A percentile compares a stretch with the other conserved stretches of the same genome.
phyloP scores from a whole-genome alignment of 2,329 filamentous ascomycete species.

The Trichoderma atroviride region DNA sequence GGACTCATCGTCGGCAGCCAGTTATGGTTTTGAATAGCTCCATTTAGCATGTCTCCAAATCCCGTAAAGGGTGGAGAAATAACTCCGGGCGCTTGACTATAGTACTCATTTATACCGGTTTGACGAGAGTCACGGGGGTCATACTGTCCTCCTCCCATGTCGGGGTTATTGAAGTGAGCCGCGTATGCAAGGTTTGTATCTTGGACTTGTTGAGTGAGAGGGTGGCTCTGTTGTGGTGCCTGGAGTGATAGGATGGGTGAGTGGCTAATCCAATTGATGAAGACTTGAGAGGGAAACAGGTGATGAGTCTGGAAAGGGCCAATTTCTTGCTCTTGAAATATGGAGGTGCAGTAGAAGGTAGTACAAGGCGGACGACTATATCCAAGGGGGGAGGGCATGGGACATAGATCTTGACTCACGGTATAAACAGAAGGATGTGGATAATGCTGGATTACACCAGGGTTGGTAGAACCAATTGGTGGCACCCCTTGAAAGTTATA shows the following conservation, averaged over 20 bases:
- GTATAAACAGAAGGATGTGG: background rate
- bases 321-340: background rate
- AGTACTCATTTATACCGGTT: background rate
- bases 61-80: background rate
- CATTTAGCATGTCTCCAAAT: background rate
- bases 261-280: background rate
- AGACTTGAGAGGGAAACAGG: background rate
- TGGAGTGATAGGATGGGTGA: background rate
- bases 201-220: background rate
- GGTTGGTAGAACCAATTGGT: background rate
- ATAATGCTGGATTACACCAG: background rate
- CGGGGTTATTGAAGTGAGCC: background rate
- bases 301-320: background rate
- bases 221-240: background rate
- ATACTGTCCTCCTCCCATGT: constrained; percentile 18
- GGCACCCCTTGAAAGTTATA: background rate
- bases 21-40: background rate
- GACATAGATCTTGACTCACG: background rate
- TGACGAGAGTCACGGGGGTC: background rate
- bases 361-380: background rate
- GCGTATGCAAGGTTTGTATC: background rate
- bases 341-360: background rate
- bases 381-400: background rate
- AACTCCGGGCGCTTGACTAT: background rate
- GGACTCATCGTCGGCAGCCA: background rate